Conservation (phyloP, 1,284 basidiomycete species). For the Ustilago trichophora region DNA sequence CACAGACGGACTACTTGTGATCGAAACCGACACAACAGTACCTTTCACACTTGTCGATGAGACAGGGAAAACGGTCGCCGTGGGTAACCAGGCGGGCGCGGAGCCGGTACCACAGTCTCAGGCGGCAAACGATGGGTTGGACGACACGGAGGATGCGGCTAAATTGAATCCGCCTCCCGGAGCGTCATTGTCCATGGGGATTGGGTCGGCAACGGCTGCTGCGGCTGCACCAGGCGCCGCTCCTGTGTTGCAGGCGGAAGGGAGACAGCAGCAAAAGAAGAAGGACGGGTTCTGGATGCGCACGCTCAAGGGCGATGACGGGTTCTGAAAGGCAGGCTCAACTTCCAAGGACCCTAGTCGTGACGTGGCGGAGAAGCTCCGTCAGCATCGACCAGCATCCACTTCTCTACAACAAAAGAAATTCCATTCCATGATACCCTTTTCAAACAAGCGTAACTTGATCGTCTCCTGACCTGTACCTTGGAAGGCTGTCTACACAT, state of each 20-base stretch:
- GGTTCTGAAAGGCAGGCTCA: no score
- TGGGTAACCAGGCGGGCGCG: slow-evolving; percentile 41
- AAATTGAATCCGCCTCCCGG: slow-evolving; percentile 17
- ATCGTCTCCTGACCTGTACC: no score
- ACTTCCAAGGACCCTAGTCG: no score
- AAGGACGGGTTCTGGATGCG: slow-evolving; percentile 44
- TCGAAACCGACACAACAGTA: slow-evolving; percentile 49
- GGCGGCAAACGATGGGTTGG: slow-evolving; percentile 9
- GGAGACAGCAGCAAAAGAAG: slow-evolving; percentile 24
- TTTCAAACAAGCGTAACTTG: no score
- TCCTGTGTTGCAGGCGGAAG: slow-evolving; percentile 27
- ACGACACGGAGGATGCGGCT: slow-evolving; percentile 40
- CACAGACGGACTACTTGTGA: slow-evolving; percentile 52
- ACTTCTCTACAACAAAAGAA: no score
- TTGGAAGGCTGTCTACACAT: no score
- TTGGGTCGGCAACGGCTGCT: slow-evolving; percentile 24
- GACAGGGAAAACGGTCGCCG: slow-evolving; percentile 47
- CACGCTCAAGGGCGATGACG: slow-evolving; percentile 32
- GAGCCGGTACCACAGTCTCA: slow-evolving; percentile 22
- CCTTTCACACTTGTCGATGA: slow-evolving; percentile 50
- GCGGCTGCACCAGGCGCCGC: slow-evolving; percentile 22
- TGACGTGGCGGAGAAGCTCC: no score
- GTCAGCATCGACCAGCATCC: no score
- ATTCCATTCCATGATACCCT: slow-evolving; percentile 16
- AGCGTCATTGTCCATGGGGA: slow-evolving; percentile 9